phyloP scores from a whole-genome alignment of 2,329 filamentous ascomycete genomes.

The Diplodia scrobiculata region DNA sequence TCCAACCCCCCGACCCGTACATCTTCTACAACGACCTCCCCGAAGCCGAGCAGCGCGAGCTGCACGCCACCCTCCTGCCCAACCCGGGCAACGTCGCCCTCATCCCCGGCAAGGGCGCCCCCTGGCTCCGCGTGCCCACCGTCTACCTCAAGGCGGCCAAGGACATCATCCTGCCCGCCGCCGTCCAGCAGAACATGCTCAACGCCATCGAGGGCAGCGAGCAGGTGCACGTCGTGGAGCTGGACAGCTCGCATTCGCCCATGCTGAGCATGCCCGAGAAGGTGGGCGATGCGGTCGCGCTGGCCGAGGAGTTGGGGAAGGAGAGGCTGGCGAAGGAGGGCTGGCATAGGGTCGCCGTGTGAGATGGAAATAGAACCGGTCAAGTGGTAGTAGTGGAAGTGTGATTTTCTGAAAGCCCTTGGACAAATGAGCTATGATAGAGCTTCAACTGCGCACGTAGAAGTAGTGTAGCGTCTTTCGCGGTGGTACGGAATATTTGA shows the following conservation, averaged over 20 bases:
- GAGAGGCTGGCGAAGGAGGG: background rate
- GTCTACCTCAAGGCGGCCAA: constrained; percentile 34
- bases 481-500: too few species aligned
- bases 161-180: constrained; percentile 34
- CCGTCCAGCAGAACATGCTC: constrained; percentile 32
- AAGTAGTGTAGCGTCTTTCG: too few species aligned
- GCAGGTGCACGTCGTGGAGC: constrained; percentile 31
- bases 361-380: too few species aligned
- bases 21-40: constrained; percentile 37
- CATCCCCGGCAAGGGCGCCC: constrained; percentile 30
- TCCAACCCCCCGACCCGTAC: constrained; percentile 20
- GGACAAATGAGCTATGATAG: too few species aligned
- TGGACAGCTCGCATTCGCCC: constrained; percentile 35
- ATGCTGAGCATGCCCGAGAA: constrained; percentile 36
- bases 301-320: constrained; percentile 25
- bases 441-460: too few species aligned
- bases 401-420: too few species aligned
- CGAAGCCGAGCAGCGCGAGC: constrained; percentile 2
- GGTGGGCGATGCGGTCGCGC: constrained; percentile 32
- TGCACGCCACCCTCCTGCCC: background rate
- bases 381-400: too few species aligned
- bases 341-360: background rate
- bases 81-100: background rate
- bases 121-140: constrained; percentile 33
- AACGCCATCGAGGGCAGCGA: constrained; percentile 32